These are phyloP conservation scores for Medicago lupulina DNA, from an alignment of 306 rosid species.

Conservation along the genomic window DNA sequence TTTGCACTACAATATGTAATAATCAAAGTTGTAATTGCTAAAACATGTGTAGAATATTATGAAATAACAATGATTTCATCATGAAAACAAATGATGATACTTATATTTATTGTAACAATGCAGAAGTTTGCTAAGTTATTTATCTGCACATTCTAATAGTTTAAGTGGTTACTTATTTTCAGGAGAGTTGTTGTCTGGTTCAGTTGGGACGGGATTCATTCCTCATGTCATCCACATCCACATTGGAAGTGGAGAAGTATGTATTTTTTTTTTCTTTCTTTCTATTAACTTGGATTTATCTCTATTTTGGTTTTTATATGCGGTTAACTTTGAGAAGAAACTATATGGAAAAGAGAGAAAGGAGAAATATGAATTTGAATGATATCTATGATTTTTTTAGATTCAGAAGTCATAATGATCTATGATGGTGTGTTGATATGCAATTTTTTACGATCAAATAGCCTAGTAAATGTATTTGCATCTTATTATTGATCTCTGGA, in stretches of 20 bases:
- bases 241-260: conserved; percentile 88
- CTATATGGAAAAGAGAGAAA: conserved; percentile 21
- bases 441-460: no score
- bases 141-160: conserved; percentile 26
- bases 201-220: conserved; percentile 89
- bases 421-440: conserved; percentile 6
- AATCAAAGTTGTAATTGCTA: not conserved
- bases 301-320: conserved; percentile 2
- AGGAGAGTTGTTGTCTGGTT: conserved; percentile 81
- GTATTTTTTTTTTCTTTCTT: conserved; percentile 25
- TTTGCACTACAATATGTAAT: not conserved
- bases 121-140: not conserved
- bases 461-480: not conserved
- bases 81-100: conserved; percentile 16
- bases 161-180: conserved; percentile 47
- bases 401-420: not conserved
- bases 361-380: conserved; percentile 14
- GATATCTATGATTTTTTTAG: conserved; percentile 1
- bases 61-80: conserved; percentile 6
- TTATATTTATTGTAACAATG: not conserved
- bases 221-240: conserved; percentile 79
- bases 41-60: not conserved
- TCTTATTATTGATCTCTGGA: no score
- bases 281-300: conserved; percentile 16
- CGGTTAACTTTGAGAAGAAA: not conserved